These are phyloP conservation scores for Aristolochia californica DNA, from an alignment of 164 flowering plant genomes.

Conservation along the genomic window DNA sequence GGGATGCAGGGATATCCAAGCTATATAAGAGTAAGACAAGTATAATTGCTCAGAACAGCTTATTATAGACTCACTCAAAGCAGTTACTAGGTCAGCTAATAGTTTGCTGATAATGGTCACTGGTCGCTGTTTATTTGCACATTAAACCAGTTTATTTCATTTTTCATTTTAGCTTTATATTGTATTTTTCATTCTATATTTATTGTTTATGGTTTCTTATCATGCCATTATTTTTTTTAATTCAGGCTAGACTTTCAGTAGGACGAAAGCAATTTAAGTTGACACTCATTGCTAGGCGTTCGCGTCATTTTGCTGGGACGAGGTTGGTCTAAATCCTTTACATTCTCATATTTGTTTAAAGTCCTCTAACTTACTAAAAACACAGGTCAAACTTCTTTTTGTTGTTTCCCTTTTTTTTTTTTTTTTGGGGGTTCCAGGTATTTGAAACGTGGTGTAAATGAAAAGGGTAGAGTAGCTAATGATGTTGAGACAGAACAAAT, in stretches of 20 bases:
- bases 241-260: conserved; percentile 57
- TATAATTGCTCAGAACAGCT: too few species aligned
- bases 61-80: too few species aligned
- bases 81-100: too few species aligned
- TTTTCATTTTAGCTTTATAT: too few species aligned
- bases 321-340: conserved; percentile 37
- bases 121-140: too few species aligned
- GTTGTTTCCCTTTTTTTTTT: not conserved
- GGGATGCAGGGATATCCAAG: too few species aligned
- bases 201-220: too few species aligned
- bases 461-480: conserved; percentile 92
- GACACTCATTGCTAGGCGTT: conserved; percentile 92
- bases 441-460: conserved; percentile 91
- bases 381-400: not conserved
- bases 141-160: too few species aligned
- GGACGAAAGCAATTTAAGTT: conserved; percentile 58
- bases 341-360: not conserved
- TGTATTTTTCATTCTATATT: too few species aligned
- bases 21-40: too few species aligned
- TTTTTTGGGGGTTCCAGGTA: conserved; percentile 34
- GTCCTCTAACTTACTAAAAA: too few species aligned
- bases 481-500: conserved; percentile 99
- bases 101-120: too few species aligned
- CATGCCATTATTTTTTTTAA: conserved; percentile 6
- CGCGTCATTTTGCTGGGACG: conserved; percentile 98